Conservation (phyloP, 2,329 filamentous ascomycete genomes). For the Curvularia verruculosa region DNA sequence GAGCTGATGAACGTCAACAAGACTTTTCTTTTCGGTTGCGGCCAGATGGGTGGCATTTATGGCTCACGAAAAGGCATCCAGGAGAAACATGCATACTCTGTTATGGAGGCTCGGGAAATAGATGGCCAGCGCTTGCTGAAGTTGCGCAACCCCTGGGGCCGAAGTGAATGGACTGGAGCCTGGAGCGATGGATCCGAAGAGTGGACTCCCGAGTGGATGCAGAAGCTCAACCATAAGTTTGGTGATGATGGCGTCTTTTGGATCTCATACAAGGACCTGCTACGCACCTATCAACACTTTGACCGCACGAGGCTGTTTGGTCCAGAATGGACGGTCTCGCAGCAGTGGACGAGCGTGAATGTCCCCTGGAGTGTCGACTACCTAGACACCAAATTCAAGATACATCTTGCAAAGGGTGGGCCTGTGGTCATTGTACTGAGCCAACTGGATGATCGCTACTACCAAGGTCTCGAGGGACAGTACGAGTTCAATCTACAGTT, state of each 20-base stretch:
- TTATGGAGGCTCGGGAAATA: constrained; percentile 65
- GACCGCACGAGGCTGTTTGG: constrained; percentile 67
- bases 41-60: constrained; percentile 67
- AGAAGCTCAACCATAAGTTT: constrained; percentile 73
- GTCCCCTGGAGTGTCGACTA: constrained; percentile 68
- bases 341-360: constrained; percentile 66
- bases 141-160: constrained; percentile 78
- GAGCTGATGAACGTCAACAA: constrained; percentile 81
- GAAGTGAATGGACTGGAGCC: constrained; percentile 78
- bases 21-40: constrained; percentile 79
- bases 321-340: constrained; percentile 64
- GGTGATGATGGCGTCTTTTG: constrained; percentile 75
- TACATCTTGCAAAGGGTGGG: constrained; percentile 59
- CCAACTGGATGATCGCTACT: constrained; percentile 67
- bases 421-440: constrained; percentile 65
- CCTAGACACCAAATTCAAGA: constrained; percentile 64
- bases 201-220: constrained; percentile 81
- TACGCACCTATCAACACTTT: constrained; percentile 64
- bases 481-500: constrained; percentile 65
- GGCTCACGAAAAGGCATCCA: constrained; percentile 58
- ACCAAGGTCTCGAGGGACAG: constrained; percentile 62
- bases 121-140: constrained; percentile 60
- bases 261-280: constrained; percentile 65
- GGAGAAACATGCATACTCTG: constrained; percentile 62
- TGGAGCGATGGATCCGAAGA: constrained; percentile 85